Percentiles rank a stretch among this genome's conserved stretches.
phyloP scores from a whole-genome alignment of 805 yeast species.

The Maudiozyma pseudohumilis region DNA sequence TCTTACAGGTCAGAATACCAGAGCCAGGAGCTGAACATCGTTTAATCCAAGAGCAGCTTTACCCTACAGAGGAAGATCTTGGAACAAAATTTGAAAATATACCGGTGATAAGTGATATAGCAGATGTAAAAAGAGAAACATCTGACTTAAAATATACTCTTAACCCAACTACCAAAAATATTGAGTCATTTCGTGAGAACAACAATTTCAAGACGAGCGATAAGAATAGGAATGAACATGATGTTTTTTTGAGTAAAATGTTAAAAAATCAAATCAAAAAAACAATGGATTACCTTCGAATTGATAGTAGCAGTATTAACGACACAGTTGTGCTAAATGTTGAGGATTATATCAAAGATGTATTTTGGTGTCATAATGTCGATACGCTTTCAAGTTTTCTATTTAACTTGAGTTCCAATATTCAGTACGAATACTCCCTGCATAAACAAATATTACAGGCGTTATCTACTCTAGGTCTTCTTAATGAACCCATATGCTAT shows the following conservation, averaged over 20 bases:
- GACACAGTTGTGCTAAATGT: slow-evolving; percentile 27
- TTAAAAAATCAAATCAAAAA: slow-evolving; percentile 25
- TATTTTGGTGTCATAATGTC: slow-evolving; percentile 29
- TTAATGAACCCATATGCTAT: slow-evolving; percentile 1
- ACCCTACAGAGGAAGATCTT: no score
- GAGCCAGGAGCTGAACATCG: not conserved
- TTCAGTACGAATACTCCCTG: slow-evolving; percentile 18
- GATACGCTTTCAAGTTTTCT: slow-evolving; percentile 16
- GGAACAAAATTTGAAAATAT: no score
- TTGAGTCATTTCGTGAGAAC: no score
- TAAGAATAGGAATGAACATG: no score
- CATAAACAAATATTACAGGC: slow-evolving; percentile 23
- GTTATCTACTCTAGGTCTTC: slow-evolving; percentile 19
- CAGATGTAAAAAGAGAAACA: no score
- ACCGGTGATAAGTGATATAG: no score
- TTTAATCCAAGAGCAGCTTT: no score
- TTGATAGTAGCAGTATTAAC: slow-evolving; percentile 27
- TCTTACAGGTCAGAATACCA: slow-evolving; percentile 1
- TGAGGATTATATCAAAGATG: slow-evolving; percentile 30
- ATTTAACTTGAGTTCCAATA: slow-evolving; percentile 12
- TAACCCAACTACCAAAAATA: no score
- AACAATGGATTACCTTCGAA: slow-evolving; percentile 27
- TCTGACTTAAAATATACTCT: no score
- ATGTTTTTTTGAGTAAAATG: no score
- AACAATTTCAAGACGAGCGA: no score